phyloP scores from a whole-genome alignment of 257 asterid species.

The Verbena officinalis region DNA sequence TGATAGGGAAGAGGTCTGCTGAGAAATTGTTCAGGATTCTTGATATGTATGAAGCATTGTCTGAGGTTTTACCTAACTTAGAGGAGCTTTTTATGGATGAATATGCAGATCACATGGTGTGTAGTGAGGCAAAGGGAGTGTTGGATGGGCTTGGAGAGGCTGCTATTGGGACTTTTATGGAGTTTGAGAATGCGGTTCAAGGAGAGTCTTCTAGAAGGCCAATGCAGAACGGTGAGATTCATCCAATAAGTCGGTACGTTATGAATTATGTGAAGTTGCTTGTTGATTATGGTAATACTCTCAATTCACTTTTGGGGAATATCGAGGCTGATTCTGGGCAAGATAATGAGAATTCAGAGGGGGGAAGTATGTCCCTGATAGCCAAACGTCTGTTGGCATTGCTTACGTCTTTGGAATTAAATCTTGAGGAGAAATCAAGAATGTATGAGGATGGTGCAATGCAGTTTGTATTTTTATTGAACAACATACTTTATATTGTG shows the following conservation, averaged over 20 bases:
- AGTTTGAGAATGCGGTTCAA: constrained; percentile 90
- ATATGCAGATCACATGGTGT: constrained; percentile 78
- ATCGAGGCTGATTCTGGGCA: constrained; percentile 41
- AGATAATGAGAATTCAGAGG: constrained; percentile 45
- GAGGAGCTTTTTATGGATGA: constrained; percentile 68
- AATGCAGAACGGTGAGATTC: constrained; percentile 81
- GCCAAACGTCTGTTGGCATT: constrained; percentile 64
- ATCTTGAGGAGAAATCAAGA: constrained; percentile 83
- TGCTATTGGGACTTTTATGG: constrained; percentile 86
- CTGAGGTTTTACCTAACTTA: constrained; percentile 64
- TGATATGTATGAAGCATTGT: constrained; percentile 87
- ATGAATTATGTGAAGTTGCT: constrained; percentile 90
- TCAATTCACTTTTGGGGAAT: constrained; percentile 61
- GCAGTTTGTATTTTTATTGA: constrained; percentile 86
- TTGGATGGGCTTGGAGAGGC: constrained; percentile 79
- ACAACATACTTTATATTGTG: constrained; percentile 83
- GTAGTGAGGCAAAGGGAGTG: constrained; percentile 83
- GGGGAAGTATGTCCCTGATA: constrained; percentile 53
- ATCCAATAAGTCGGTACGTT: constrained; percentile 89
- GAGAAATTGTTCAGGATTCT: constrained; percentile 91
- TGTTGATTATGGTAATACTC: constrained; percentile 78
- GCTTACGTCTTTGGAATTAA: constrained; percentile 73
- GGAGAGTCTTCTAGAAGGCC: constrained; percentile 85
- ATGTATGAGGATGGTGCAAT: constrained; percentile 85
- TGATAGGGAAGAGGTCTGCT: constrained; percentile 75